phyloP scores from a whole-genome alignment of 2,329 filamentous ascomycete genomes.

The Lachnellula willkommii region DNA sequence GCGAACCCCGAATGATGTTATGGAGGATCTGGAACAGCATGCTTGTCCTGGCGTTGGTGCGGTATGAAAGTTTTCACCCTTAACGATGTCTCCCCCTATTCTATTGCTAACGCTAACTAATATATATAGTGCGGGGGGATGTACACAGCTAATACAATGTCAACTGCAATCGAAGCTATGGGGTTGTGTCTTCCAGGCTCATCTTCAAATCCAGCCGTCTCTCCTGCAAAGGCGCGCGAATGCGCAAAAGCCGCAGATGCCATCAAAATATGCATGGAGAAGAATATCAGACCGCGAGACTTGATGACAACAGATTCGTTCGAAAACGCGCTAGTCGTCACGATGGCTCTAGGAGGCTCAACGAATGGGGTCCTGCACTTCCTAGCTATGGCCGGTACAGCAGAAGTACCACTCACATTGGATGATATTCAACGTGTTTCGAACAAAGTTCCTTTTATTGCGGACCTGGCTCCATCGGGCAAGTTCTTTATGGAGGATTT shows the following conservation, averaged over 20 bases:
- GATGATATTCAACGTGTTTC: conserved; percentile 67
- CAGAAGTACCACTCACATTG: conserved; percentile 55
- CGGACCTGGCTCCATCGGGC: conserved; percentile 70
- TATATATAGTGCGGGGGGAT: conserved; percentile 57
- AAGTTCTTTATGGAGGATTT: conserved; percentile 85
- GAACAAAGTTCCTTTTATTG: conserved; percentile 66
- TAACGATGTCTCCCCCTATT: neutral
- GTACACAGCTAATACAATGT: conserved; percentile 76
- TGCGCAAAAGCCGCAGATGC: conserved; percentile 63
- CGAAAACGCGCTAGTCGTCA: conserved; percentile 68
- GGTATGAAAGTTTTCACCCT: neutral
- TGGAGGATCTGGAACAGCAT: conserved; percentile 68
- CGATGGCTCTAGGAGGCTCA: conserved; percentile 66
- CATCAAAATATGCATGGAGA: conserved; percentile 64
- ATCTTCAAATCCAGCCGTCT: conserved; percentile 62
- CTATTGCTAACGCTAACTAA: neutral
- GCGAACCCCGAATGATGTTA: conserved; percentile 68
- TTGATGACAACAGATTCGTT: conserved; percentile 65
- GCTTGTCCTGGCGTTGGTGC: conserved; percentile 66
- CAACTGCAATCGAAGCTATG: conserved; percentile 67
- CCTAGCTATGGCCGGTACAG: conserved; percentile 66
- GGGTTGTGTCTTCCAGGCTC: conserved; percentile 64
- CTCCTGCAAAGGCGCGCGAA: conserved; percentile 66
- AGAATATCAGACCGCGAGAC: conserved; percentile 61
- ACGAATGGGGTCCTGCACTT: conserved; percentile 69